Base-by-base conservation (phyloP, 495 filamentous ascomycete species). In the Cercophora sp. region DNA sequence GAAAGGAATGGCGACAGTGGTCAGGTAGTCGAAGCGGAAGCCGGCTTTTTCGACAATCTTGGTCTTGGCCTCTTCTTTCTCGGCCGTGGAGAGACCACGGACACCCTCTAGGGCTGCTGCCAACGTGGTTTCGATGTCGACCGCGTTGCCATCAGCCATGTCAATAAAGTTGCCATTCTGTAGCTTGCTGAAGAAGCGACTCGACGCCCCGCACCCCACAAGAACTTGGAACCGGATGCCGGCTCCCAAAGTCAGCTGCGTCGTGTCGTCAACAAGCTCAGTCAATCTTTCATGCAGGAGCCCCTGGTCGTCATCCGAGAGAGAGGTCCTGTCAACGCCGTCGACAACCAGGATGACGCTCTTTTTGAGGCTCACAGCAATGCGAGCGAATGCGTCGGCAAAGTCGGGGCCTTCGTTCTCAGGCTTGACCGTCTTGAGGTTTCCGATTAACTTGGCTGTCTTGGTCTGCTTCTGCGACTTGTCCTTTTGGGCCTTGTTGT, bases 271-370 rank as follows among this genome's bases (percentile, higher is more conserved):
- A 5, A 54, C 2, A 24, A 64, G 49, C 4, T 20, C 23, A 1
- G 27, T 19, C 4, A 61, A 22, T 18, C 54, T 58, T 3, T 42
- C 24, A 10, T 55, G 27, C 8, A 64, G 56, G 3, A 54, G 35
- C 4, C 44, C 39, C 32, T 61, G 62, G 37, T 59, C 41, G 11
- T 57, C 48, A 8, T 53, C 45, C 6, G 52, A 43, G 11, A 64
- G 25, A 1, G 24, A 35, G 20, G 35, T 52, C 29, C 34, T 55
- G 51, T 53, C 52, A 3, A 64, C 18, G 6, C 54, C 58, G 26
- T 64, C 62, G 6, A 64, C 24, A 3, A 61, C 54, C 8, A 64
- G 16, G 3, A 64, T 48, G 19, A 59, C 26, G 9, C 44, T 51
- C 25, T 34, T 59, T n/a, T 57, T 43, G 23, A 64, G 40, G 0